Evolutionary conservation across 139 green algal genomes (phyloP), one percentile per base, ranked within the genome.

Genomic region (Desmodesmus armatus): DNA sequence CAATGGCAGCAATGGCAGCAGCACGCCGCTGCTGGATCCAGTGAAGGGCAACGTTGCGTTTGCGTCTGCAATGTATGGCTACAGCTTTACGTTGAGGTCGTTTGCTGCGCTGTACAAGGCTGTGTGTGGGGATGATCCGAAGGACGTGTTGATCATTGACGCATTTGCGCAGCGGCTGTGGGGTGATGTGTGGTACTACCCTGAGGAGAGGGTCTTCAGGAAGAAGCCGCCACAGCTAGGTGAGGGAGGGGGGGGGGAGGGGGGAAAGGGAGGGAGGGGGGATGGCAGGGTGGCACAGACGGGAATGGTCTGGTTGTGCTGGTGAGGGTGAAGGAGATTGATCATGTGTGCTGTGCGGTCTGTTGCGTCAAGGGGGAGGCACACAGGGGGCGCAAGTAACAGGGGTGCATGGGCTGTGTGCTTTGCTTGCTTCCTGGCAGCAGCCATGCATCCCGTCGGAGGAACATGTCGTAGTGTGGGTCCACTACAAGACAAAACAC

Each of bases 131-230:
- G 66, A 92, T 67, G 60, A 53, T 11, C 41, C 43, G 1, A 65
- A 73, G 49, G 55, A 65, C 19, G 73, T 60, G 58, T 27, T 58
- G 82, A 58, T 83, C 60, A 33, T 77, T 1, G 79, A 78, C 7
- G 91, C 95, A 84, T 95, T 98, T 78, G 93, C 94, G 19, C 67
- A 69, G 31, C 88, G 94, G 69, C 86, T 99, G 71, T 99, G 97
- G 97, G 97, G 97, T 9, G 97, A 99, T 90, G 63, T 96, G n/a
- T 99, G 96, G 88, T 99, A 95, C 88, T 83, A 98, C 78, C 70
- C 87, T 0, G 89, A 95, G 73, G 95, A 88, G 33, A 89, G 97
- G 19, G 91, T 90, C 17, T 99, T 99, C 90, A 85, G 80, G 19
- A 89, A 92, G 35, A 97, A 94, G 82, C 75, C 94, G 19, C 85